Evolutionary conservation across 164 flowering plant genomes (phyloP).

Genomic region (Hamamelis virginiana): DNA sequence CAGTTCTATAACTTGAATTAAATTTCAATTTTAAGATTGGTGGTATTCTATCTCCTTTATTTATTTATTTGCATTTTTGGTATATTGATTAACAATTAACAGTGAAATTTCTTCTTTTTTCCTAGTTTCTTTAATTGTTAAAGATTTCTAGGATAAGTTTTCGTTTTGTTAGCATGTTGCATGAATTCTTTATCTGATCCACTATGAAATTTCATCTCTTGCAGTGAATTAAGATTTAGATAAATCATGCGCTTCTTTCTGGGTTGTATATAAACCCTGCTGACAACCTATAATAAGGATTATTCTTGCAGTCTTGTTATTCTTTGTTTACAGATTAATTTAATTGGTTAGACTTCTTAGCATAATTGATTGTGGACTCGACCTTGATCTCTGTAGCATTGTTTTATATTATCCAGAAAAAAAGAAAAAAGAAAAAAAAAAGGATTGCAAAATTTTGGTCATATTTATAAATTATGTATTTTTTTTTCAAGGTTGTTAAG

Average conservation of each 20-base stretch:
- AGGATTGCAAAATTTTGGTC: neutral
- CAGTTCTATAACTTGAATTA: too few species aligned
- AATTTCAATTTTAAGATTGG: too few species aligned
- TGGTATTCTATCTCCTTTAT: too few species aligned
- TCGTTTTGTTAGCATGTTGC: neutral
- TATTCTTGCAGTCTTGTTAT: neutral
- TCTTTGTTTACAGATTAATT: neutral
- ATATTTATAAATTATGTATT: constrained; percentile 6
- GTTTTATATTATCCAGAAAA: neutral
- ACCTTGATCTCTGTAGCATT: neutral
- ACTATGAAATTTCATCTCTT: neutral
- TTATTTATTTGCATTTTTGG: too few species aligned
- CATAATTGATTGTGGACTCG: neutral
- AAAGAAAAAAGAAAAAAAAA: neutral
- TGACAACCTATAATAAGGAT: neutral
- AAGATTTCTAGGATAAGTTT: neutral
- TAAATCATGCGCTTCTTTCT: neutral
- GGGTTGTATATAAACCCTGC: too few species aligned
- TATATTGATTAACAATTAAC: too few species aligned
- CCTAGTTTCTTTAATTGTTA: neutral
- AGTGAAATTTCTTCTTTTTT: neutral
- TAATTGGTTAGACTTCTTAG: neutral
- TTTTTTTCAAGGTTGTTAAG: constrained; percentile 70
- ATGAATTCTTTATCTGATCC: neutral
- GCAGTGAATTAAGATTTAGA: neutral